phyloP scores from a whole-genome alignment of 306 rosid species.

The Pachyrhizus erosus region DNA sequence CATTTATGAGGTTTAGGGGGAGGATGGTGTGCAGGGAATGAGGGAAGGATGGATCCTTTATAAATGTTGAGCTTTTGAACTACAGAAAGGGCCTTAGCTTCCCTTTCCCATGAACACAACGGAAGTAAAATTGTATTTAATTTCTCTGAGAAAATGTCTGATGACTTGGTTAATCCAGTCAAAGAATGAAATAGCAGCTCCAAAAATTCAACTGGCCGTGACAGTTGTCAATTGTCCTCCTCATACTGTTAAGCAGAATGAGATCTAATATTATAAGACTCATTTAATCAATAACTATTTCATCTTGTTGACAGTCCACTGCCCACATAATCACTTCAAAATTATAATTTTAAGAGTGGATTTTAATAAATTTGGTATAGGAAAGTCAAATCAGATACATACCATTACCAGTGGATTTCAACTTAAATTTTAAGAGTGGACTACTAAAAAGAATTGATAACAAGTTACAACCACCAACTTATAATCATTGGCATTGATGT shows the following conservation, averaged over 20 bases:
- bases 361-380: constrained; percentile 3
- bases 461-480: not conserved
- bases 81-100: not conserved
- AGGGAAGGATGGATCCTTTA: not conserved
- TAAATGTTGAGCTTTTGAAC: not conserved
- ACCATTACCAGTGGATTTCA: constrained; percentile 16
- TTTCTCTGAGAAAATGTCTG: not conserved
- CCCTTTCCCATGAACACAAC: not conserved
- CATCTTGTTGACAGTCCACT: not conserved
- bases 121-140: constrained; percentile 15
- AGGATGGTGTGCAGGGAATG: not conserved
- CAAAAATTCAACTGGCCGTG: not conserved
- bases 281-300: constrained; percentile 10
- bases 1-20: constrained; percentile 2
- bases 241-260: not conserved
- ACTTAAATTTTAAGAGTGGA: not conserved
- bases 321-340: not conserved
- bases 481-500: not conserved
- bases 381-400: not conserved
- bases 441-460: not conserved
- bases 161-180: constrained; percentile 9
- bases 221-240: constrained; percentile 1
- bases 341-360: not conserved
- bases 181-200: constrained; percentile 22
- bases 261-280: not conserved